A percentile compares a stretch with the other conserved stretches of the same genome.
phyloP scores from a whole-genome alignment of 2,329 filamentous ascomycete species.

The Epicoccum nigrum region DNA sequence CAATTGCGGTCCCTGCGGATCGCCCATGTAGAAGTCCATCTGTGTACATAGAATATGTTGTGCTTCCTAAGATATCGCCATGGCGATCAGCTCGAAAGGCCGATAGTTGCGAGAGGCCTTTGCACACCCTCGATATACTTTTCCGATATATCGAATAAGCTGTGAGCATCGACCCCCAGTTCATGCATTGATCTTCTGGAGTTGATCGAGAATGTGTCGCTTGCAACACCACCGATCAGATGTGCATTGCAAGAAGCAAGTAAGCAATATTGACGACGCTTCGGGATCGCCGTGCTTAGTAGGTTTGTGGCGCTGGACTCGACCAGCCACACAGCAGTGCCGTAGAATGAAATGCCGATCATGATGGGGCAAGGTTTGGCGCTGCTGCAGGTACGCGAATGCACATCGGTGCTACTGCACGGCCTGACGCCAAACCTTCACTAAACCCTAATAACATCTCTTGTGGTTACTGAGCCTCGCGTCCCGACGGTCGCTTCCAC shows the following conservation, averaged over 20 bases:
- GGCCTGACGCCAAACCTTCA: background rate
- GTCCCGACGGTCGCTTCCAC: background rate
- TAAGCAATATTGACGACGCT: slow-evolving; percentile 7
- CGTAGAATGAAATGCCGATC: slow-evolving; percentile 20
- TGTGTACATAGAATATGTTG: no score
- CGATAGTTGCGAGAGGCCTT: background rate
- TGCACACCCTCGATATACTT: background rate
- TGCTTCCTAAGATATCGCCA: background rate
- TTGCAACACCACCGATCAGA: background rate
- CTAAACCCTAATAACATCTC: no score
- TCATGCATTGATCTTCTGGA: background rate
- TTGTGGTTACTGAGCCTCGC: no score
- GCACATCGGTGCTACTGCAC: background rate
- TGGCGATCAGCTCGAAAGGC: background rate
- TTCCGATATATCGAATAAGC: background rate
- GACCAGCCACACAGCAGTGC: slow-evolving; percentile 33
- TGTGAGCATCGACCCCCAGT: slow-evolving; percentile 1
- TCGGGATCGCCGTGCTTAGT: slow-evolving; percentile 36
- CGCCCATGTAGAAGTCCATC: background rate
- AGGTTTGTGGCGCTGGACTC: slow-evolving; percentile 33
- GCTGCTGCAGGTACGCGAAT: slow-evolving; percentile 43
- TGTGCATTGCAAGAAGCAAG: slow-evolving; percentile 20
- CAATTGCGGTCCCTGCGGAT: background rate
- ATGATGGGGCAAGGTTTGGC: no score
- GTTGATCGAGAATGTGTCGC: background rate